Percentiles rank a stretch among this genome's conserved stretches.
Conservation (phyloP, 495 filamentous ascomycete genomes). For the Filosporella fistucella region DNA sequence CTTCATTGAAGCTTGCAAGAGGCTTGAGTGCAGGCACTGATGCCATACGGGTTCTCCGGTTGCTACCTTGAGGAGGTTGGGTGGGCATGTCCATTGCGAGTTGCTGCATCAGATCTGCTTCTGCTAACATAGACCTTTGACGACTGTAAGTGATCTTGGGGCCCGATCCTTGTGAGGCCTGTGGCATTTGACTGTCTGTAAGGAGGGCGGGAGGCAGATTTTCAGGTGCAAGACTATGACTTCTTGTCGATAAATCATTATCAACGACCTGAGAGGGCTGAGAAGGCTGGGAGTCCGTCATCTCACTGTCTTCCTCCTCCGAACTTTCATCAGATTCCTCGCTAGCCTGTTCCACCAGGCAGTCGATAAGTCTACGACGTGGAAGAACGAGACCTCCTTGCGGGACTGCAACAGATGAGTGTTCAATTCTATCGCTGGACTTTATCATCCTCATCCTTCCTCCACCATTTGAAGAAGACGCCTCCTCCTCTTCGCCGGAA, state of each 20-base stretch:
- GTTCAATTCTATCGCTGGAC: not conserved
- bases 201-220: not conserved
- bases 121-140: constrained; percentile 40
- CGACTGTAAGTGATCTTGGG: constrained; percentile 46
- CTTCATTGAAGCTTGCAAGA: constrained; percentile 22
- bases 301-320: constrained; percentile 1
- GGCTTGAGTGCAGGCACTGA: constrained; percentile 24
- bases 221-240: constrained; percentile 7
- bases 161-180: constrained; percentile 9
- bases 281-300: constrained; percentile 1
- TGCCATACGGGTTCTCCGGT: constrained; percentile 24
- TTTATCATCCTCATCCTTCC: not conserved
- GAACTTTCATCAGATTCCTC: constrained; percentile 6
- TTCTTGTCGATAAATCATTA: not conserved
- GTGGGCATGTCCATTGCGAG: constrained; percentile 26
- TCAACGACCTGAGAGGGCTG: not conserved
- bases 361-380: constrained; percentile 50
- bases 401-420: not conserved
- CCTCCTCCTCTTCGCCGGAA: not conserved
- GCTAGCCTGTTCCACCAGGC: constrained; percentile 39
- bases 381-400: constrained; percentile 17
- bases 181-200: constrained; percentile 18
- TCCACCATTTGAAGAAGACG: not conserved
- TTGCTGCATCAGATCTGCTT: constrained; percentile 30
- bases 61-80: constrained; percentile 12